Evolutionary conservation across 1,284 basidiomycete species (phyloP).

Genomic region (Sanguinoderma infundibulare): DNA sequence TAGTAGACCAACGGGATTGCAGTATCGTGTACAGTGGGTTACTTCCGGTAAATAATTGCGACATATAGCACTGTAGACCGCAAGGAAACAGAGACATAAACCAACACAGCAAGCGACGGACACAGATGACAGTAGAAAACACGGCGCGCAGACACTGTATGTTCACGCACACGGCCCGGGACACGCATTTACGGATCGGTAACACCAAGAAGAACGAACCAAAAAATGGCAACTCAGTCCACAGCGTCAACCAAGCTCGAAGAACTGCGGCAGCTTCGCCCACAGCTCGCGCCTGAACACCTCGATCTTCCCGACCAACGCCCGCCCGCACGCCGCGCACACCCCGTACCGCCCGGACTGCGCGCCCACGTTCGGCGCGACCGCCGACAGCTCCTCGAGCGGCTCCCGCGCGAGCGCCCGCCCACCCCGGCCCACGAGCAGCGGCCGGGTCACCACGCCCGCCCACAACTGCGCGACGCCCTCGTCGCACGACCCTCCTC

Average conservation of each 20-base stretch:
- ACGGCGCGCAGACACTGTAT: too few species aligned
- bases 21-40: too few species aligned
- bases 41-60: too few species aligned
- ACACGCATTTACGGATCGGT: too few species aligned
- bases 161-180: too few species aligned
- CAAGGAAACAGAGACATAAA: too few species aligned
- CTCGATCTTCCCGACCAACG: constrained; percentile 7
- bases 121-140: too few species aligned
- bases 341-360: constrained; percentile 5
- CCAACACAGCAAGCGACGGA: too few species aligned
- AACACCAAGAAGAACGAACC: too few species aligned
- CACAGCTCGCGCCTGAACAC: constrained; percentile 11
- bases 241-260: constrained; percentile 8
- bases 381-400: constrained; percentile 16
- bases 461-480: constrained; percentile 13
- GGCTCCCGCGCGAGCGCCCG: constrained; percentile 11
- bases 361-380: not conserved
- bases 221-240: too few species aligned
- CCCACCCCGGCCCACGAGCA: not conserved
- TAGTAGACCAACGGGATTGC: too few species aligned
- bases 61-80: too few species aligned
- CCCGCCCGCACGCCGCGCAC: constrained; percentile 10
- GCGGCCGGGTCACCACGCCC: not conserved
- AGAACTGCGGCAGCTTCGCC: constrained; percentile 13
- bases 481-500: not conserved